Base-by-base conservation (phyloP, 306 rosid species). In the Sophora flavescens region DNA sequence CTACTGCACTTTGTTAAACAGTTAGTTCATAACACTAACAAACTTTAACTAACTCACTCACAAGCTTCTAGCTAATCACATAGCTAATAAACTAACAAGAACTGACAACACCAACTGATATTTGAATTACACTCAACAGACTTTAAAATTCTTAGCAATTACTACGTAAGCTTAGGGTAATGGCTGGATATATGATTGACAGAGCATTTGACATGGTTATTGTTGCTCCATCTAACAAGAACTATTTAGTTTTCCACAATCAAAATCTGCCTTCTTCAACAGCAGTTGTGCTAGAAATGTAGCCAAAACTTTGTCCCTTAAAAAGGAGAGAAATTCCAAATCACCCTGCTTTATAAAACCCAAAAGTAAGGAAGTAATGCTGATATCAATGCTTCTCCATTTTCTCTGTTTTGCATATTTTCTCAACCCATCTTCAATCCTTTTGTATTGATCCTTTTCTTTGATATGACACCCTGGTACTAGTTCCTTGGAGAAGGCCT, bases 351-450 rank as follows among this genome's bases (percentile, higher is more conserved):
- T 82, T 38, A 91, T 36, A 62, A 14, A 47, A 66, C 96, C 97
- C 42, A 81, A 82, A 6, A 88, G 9, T 65, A 85, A 83, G 79
- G 91, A 12, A 26, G 84, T 62, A 57, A 38, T 5, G 16, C 84
- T 76, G 8, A 90, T 74, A 66, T 83, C 78, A 81, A 89, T 68
- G 78, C 95, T 70, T 82, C 97, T 88, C 91, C 98, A 89, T 84
- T 72, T 81, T 81, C 93, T 89, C 75, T 85, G 87, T 0, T 68
- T 71, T 3, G 87, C 90, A 72, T 85, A 93, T 81, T 85, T 91
- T 48, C 70, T 90, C 84, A 93, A 75, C 15, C 86, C 82, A 67
- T 15, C 75, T 58, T 90, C 86, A 39, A 90, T 85, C 73, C 72
- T 84, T 72, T 42, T 61, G 38, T 58, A 83, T 38, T 78, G 73